These are phyloP conservation scores for Xerocomus amazonicus DNA, from an alignment of 1,284 basidiomycete species.

Conservation along the genomic window DNA sequence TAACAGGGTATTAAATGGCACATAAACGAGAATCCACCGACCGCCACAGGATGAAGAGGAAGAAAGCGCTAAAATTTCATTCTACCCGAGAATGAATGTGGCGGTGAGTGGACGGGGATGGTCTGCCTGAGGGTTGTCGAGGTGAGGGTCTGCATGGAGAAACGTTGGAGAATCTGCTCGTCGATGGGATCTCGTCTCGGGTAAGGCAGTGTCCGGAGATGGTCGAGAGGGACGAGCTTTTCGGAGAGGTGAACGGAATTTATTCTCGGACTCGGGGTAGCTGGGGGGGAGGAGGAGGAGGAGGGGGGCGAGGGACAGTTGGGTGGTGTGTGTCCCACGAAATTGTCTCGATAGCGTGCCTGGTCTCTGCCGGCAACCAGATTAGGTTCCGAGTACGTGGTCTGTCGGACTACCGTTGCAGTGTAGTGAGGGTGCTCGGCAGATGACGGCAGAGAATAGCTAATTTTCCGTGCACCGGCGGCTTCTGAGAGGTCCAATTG, in stretches of 20 bases:
- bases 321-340: conserved; percentile 3
- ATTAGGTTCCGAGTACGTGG: conserved; percentile 35
- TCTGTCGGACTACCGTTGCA: conserved; percentile 26
- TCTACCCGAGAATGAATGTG: conserved; percentile 30
- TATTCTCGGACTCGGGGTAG: conserved; percentile 33
- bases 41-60: neutral
- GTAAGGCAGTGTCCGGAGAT: conserved; percentile 48
- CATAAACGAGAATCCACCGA: conserved; percentile 5
- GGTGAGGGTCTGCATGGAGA: conserved; percentile 34
- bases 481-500: conserved; percentile 26
- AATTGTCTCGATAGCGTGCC: conserved; percentile 20
- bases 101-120: conserved; percentile 11
- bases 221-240: conserved; percentile 57
- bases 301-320: conserved; percentile 30
- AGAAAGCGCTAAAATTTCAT: conserved; percentile 18
- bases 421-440: conserved; percentile 22
- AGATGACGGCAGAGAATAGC: conserved; percentile 32
- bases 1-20: conserved; percentile 3
- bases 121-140: conserved; percentile 21
- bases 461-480: conserved; percentile 20
- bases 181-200: conserved; percentile 56
- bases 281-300: conserved; percentile 29
- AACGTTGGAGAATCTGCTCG: conserved; percentile 54
- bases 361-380: conserved; percentile 20
- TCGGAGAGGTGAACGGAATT: conserved; percentile 29